These are phyloP conservation scores for Trypanosoma conorhini DNA, from an alignment of 208 protist genomes.

Conservation along the genomic window DNA sequence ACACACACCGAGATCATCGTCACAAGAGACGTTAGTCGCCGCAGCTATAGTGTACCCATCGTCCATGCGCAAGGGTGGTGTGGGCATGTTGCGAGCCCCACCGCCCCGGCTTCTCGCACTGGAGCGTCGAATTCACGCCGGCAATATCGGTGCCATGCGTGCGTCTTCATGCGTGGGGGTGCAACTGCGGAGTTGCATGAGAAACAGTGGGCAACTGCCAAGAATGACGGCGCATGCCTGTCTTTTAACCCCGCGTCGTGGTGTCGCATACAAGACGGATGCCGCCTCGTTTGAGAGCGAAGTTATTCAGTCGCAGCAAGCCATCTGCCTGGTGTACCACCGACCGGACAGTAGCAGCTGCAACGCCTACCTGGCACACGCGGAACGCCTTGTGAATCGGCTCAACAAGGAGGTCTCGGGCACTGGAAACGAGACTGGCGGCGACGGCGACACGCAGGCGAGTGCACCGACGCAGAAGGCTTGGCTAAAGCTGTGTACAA, in stretches of 20 bases:
- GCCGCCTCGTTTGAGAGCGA: conserved; percentile 76
- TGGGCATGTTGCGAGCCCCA: background rate
- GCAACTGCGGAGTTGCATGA: background rate
- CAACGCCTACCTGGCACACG: conserved; percentile 49
- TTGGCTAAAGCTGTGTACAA: conserved; percentile 86
- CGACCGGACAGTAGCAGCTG: conserved; percentile 66
- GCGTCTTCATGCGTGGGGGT: background rate
- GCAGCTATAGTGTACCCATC: background rate
- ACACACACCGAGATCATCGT: background rate
- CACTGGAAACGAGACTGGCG: background rate
- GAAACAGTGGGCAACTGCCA: background rate
- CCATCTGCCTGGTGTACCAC: conserved; percentile 85
- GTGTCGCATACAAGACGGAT: conserved; percentile 45
- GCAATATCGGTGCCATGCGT: background rate
- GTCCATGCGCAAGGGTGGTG: background rate
- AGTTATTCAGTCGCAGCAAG: conserved; percentile 88
- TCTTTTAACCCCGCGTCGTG: conserved; percentile 5
- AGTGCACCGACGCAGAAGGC: background rate
- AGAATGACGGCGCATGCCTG: background rate
- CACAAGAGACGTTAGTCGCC: background rate
- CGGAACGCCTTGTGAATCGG: conserved; percentile 68
- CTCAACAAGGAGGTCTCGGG: conserved; percentile 59
- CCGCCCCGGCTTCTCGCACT: background rate
- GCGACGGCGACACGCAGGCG: conserved; percentile 11
- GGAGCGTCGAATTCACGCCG: background rate